These are phyloP conservation scores for Ammopiptanthus mongolicus DNA, from an alignment of 306 rosid genomes.

Conservation along the genomic window DNA sequence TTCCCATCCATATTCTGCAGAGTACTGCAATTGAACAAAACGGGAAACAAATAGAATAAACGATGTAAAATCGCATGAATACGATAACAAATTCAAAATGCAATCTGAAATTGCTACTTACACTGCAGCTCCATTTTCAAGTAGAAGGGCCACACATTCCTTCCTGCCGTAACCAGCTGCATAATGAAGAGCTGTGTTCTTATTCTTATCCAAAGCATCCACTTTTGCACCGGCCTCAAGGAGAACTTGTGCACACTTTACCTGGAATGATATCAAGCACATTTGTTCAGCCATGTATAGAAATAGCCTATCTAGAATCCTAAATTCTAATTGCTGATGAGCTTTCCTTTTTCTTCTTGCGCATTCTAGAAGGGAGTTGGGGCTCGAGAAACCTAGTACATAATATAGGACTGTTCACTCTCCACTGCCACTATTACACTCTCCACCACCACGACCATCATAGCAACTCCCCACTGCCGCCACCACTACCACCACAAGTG, in stretches of 20 bases:
- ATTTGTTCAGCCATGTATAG: not conserved
- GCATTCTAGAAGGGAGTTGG: not conserved
- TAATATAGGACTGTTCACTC: not conserved
- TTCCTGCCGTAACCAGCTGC: slow-evolving; percentile 84
- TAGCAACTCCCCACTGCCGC: too few species aligned
- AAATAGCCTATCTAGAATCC: not conserved
- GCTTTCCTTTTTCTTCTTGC: not conserved
- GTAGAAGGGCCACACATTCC: slow-evolving; percentile 76
- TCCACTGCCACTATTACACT: not conserved
- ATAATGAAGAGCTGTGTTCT: slow-evolving; percentile 79
- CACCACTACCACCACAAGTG: not conserved
- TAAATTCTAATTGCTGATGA: not conserved
- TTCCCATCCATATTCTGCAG: slow-evolving; percentile 80
- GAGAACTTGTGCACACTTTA: slow-evolving; percentile 66
- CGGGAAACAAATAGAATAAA: not conserved
- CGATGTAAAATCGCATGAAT: not conserved
- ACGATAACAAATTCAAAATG: not conserved
- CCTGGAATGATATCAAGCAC: slow-evolving; percentile 36
- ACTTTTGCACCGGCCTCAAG: slow-evolving; percentile 80
- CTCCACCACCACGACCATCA: too few species aligned
- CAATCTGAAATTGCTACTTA: slow-evolving; percentile 25
- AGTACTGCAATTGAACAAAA: slow-evolving; percentile 44
- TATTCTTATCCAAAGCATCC: slow-evolving; percentile 76
- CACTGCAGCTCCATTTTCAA: slow-evolving; percentile 82
- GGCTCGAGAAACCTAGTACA: not conserved